Conservation (phyloP, 768 basidiomycete genomes). For the Leccinum subtestaceum region DNA sequence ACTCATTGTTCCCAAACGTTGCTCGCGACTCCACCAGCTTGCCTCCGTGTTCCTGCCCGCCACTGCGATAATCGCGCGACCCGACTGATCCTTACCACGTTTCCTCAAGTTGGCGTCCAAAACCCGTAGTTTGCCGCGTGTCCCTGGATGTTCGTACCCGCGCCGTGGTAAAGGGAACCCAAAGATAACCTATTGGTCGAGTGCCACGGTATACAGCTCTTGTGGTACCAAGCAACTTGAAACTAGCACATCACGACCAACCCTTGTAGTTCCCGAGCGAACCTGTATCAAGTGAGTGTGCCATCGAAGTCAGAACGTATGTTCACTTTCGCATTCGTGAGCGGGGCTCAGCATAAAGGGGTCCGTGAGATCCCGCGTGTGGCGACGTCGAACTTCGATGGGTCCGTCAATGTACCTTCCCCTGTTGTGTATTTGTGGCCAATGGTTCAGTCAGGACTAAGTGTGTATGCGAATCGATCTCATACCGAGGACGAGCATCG, state of each 20-base stretch:
- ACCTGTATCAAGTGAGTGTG: not conserved
- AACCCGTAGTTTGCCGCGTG: not conserved
- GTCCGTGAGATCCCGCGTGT: not conserved
- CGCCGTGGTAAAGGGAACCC: not conserved
- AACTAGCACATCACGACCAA: not conserved
- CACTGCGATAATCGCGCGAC: not conserved
- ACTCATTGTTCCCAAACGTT: not conserved
- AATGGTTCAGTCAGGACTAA: not conserved
- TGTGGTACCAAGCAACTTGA: not conserved
- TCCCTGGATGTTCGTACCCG: not conserved
- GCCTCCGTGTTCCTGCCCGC: not conserved
- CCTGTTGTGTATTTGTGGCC: not conserved
- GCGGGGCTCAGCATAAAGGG: too few relatives aligned
- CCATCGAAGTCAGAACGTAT: not conserved
- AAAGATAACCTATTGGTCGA: not conserved
- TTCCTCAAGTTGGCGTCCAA: not conserved
- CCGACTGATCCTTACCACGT: not conserved
- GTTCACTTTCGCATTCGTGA: constrained; percentile 3
- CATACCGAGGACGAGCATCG: too few relatives aligned
- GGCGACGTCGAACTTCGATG: not conserved
- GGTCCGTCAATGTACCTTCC: not conserved
- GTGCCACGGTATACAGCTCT: not conserved
- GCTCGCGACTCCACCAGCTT: not conserved
- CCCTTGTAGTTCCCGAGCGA: not conserved
- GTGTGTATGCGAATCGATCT: not conserved